Percentiles rank a stretch among this genome's conserved stretches.
phyloP scores from a whole-genome alignment of 805 yeast genomes.

The Komagataella pseudopastoris region DNA sequence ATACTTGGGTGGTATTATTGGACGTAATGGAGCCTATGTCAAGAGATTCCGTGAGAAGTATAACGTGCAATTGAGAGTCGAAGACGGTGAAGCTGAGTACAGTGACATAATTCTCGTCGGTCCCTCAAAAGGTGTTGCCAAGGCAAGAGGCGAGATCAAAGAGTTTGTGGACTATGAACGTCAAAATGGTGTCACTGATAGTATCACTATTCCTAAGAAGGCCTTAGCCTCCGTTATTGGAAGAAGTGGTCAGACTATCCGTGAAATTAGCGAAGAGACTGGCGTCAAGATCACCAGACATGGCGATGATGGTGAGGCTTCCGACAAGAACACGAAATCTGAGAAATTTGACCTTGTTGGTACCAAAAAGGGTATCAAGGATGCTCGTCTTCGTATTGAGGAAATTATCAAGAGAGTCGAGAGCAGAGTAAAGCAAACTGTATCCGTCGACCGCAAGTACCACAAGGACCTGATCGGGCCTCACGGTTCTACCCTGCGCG shows the following conservation, averaged over 20 bases:
- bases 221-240: conserved; percentile 86
- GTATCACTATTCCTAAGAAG: conserved; percentile 52
- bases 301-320: conserved; percentile 21
- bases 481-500: conserved; percentile 60
- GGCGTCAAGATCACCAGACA: conserved; percentile 42
- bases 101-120: conserved; percentile 70
- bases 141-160: conserved; percentile 71
- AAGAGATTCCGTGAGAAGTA: conserved; percentile 82
- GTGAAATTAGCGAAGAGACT: conserved; percentile 59
- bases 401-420: conserved; percentile 52
- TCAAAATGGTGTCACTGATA: conserved; percentile 63
- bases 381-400: conserved; percentile 51
- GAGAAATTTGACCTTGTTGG: conserved; percentile 62
- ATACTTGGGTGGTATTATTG: conserved; percentile 73
- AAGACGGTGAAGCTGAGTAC: conserved; percentile 29
- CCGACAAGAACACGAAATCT: conserved; percentile 20
- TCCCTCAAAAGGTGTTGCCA: conserved; percentile 78
- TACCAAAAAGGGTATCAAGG: conserved; percentile 58
- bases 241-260: conserved; percentile 72
- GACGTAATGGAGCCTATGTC: conserved; percentile 69
- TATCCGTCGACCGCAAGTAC: conserved; percentile 62
- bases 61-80: conserved; percentile 63
- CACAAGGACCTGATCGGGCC: conserved; percentile 70
- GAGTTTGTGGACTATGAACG: conserved; percentile 78
- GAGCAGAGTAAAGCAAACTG: conserved; percentile 40